Evolutionary conservation across 2,329 filamentous ascomycete species (phyloP), one percentile per base, ranked within the genome.

Genomic region (Cladophialophora psammophila): DNA sequence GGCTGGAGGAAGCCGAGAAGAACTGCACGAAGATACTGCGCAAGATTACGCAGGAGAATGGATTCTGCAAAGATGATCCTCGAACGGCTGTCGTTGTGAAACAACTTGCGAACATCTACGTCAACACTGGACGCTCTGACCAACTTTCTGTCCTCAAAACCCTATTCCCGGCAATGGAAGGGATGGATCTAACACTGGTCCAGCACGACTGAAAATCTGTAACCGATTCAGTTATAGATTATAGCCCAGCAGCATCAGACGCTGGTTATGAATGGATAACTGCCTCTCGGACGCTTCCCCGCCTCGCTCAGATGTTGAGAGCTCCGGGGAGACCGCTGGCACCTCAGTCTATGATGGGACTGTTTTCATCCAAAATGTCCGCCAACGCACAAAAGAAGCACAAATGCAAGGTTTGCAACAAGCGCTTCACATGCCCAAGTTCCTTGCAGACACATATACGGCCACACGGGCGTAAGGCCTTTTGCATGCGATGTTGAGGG

Each of bases 401-500:
- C 84, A 97, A 97, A 84, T 98, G 94, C 87, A 97, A 97, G 82
- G 92, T 98, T 67, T 98, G 94, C 83, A 94, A 97, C 80, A 97
- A 98, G 86, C 89, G 94, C 52, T 98, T 98, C 79, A 97, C 94
- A 1, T 88, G 94, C 62, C 94, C 94, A 1, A 97, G 93, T 77
- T 97, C 94, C 13, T 81, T 98, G 45, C 94, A 97, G 78, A 98
- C 94, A 36, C 78, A 97, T 97, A 91, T 97, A 97, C 82, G 97
- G 93, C 80, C 94, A 98, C 77, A 98, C 94, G 64, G 94, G 94
- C 77, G 94, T 97, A 80, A 98, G 97, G 83, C 94, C 95, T 72
- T 98, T 97, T 76, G 90, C 90, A 31, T 98, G 95, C 76, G 93
- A 97, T 75, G 92, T 97, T 63, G 93, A 96, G 76, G 94, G 94